Base-by-base conservation (phyloP, 2,329 filamentous ascomycete genomes). In the Epicoccum sorghinum region DNA sequence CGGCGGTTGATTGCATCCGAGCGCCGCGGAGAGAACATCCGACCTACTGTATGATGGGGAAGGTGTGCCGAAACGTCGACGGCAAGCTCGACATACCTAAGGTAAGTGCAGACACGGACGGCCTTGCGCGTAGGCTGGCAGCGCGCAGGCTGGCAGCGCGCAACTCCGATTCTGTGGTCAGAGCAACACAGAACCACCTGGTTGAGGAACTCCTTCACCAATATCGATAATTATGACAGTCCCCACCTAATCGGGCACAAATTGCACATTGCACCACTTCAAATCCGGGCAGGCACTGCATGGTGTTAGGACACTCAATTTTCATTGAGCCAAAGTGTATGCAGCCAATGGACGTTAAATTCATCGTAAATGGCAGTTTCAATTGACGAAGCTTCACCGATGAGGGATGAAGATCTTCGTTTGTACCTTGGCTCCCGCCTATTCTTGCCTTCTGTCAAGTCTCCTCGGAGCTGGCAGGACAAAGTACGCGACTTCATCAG, bases 101-200 rank as follows among this genome's bases (percentile, higher is more conserved):
- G 18, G 18, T 33, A 32, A 30, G 47, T 6, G 62, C 55, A 35
- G 57, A 24, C 10, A 62, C 59, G 5, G 52, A 12, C 3, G 64
- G 64, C 9, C 53, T 40, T n/a, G 36, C 36, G 23, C 40, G 51
- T 4, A 66, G 37, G 25, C 59, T 40, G 3, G 38, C 46, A 10
- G 61, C 59, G 24, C 40, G 63, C 41, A 67, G 37, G 25, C 59
- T 40, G 3, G 38, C 46, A 10, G 61, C 59, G 24, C 40, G 63
- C 41, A 67, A 47, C 3, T 33, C 42, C 7, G 18, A 30, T 4
- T 52, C 33, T 7, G 61, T 47, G 3, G 47, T 37, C 24, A 59
- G 23, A 4, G 57, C 42, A 45, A 46, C 55, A 70, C 71, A 74
- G 36, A 72, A 72, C 7, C 73, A 47, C 29, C 58, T 57, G 40